Percentiles rank a stretch among this genome's conserved stretches.
Conservation (phyloP, 2,329 filamentous ascomycete genomes). For the Apiospora arundinis region DNA sequence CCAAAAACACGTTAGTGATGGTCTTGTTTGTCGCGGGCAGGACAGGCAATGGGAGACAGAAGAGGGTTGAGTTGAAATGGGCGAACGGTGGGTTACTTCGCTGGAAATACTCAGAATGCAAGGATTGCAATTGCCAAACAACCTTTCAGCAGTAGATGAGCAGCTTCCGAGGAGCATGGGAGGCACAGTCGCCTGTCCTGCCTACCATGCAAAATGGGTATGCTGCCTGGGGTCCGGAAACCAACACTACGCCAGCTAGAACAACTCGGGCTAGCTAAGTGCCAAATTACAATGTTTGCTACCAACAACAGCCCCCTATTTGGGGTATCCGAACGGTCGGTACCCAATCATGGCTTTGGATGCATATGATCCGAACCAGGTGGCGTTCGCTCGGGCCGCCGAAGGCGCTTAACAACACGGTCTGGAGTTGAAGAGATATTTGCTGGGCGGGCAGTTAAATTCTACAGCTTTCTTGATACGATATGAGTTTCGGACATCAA, state of each 20-base stretch:
- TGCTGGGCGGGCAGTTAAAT: not conserved
- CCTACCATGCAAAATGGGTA: not conserved
- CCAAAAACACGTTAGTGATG: not conserved
- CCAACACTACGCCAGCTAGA: not conserved
- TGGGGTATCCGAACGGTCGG: not conserved
- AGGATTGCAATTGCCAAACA: too few relatives aligned
- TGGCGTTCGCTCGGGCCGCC: not conserved
- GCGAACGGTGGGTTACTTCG: too few relatives aligned
- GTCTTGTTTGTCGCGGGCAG: not conserved
- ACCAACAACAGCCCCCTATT: not conserved
- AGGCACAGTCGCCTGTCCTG: too few relatives aligned
- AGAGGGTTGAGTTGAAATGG: too few relatives aligned
- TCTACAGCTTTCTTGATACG: not conserved
- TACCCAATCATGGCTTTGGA: not conserved
- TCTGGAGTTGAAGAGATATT: not conserved
- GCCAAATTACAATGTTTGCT: not conserved
- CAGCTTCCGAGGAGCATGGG: too few relatives aligned
- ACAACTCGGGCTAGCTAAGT: not conserved
- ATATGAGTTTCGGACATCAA: not conserved
- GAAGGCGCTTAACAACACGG: not conserved
- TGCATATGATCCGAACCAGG: not conserved
- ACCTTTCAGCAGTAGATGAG: too few relatives aligned
- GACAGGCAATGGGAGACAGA: not conserved
- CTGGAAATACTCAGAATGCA: too few relatives aligned
- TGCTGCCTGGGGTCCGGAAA: not conserved